Evolutionary conservation across 2,329 filamentous ascomycete genomes (phyloP).

Genomic region (Trichoderma endophyticum): DNA sequence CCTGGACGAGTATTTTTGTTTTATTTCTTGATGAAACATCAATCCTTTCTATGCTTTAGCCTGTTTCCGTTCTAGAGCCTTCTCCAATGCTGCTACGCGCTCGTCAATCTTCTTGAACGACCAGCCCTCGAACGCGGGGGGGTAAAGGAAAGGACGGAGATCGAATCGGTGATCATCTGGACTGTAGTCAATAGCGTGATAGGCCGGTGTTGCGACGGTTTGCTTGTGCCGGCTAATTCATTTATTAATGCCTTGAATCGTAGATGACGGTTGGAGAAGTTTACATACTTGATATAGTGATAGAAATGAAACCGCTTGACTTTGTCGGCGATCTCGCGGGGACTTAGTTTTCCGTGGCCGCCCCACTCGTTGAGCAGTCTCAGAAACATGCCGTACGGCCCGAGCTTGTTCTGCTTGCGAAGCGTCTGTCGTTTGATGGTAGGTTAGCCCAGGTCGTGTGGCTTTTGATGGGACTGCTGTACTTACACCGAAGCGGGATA

Average conservation of each 20-base stretch:
- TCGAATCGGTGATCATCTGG: constrained; percentile 29
- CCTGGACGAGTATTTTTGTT: neutral
- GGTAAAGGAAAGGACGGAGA: constrained; percentile 27
- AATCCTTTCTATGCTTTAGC: neutral
- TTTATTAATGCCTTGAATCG: neutral
- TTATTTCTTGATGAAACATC: neutral
- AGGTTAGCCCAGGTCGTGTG: neutral
- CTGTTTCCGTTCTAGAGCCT: constrained; percentile 11
- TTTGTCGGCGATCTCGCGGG: constrained; percentile 36
- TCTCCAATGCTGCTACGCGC: constrained; percentile 35
- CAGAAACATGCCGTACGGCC: constrained; percentile 40
- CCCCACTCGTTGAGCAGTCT: constrained; percentile 40
- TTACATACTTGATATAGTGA: neutral
- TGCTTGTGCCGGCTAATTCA: neutral
- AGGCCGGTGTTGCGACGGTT: neutral
- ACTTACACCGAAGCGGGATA: neutral
- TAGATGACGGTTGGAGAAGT: neutral
- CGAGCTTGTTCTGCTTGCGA: constrained; percentile 42
- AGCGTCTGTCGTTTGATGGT: constrained; percentile 28
- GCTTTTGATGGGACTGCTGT: neutral
- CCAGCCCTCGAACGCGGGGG: constrained; percentile 34
- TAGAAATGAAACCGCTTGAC: constrained; percentile 10
- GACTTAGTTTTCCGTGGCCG: constrained; percentile 27
- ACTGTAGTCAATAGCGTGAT: too few relatives aligned
- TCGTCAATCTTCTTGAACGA: constrained; percentile 41